Conservation (phyloP, 1,284 basidiomycete species). For the Rugosomyces carneus region DNA sequence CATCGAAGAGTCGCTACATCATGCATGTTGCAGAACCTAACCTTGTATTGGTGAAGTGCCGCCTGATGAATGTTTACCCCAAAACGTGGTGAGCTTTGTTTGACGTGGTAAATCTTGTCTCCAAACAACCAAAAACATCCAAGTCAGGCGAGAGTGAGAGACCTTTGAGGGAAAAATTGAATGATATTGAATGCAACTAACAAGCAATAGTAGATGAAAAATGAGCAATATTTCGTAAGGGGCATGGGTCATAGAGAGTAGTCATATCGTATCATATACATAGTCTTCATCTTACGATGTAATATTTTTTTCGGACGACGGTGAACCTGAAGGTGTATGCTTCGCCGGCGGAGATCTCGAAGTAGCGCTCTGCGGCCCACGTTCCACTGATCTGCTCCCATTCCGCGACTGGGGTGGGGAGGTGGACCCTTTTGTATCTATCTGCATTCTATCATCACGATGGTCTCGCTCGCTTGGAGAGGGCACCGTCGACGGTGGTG, state of each 20-base stretch:
- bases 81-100: no score
- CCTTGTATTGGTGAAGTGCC: no score
- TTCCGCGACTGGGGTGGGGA: constrained; percentile 42
- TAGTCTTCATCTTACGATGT: constrained; percentile 6
- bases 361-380: constrained; percentile 14
- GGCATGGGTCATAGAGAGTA: not conserved
- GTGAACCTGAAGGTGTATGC: constrained; percentile 36
- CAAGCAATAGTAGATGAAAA: not conserved
- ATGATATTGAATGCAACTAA: not conserved
- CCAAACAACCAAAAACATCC: no score
- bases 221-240: not conserved
- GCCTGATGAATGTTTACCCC: no score
- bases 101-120: no score
- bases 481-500: constrained; percentile 48
- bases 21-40: no score
- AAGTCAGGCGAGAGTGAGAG: no score
- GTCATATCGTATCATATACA: constrained; percentile 1
- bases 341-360: constrained; percentile 37
- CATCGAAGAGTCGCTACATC: no score
- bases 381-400: constrained; percentile 36
- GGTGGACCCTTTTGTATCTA: constrained; percentile 36
- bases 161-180: not conserved
- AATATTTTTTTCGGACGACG: constrained; percentile 20
- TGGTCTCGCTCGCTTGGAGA: constrained; percentile 38
- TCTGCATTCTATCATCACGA: constrained; percentile 41